These are phyloP conservation scores for Nakazawaea holstii DNA, from an alignment of 805 yeast genomes.

Conservation along the genomic window DNA sequence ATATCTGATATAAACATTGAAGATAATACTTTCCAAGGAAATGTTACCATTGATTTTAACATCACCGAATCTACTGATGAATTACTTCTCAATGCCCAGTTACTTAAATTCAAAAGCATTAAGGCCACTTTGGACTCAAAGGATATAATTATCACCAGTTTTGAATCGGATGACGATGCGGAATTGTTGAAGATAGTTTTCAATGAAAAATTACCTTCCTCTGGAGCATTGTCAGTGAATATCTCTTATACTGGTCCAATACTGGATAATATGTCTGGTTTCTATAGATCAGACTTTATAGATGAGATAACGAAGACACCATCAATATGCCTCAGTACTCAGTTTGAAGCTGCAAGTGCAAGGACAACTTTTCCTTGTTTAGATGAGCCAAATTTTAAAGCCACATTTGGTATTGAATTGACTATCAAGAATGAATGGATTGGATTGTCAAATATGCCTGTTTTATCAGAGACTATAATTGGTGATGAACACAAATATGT, in stretches of 20 bases:
- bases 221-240: slow-evolving; percentile 22
- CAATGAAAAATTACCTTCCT: slow-evolving; percentile 28
- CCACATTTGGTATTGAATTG: slow-evolving; percentile 45
- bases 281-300: slow-evolving; percentile 41
- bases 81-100: slow-evolving; percentile 45
- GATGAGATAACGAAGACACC: slow-evolving; percentile 27
- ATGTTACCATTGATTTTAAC: slow-evolving; percentile 40
- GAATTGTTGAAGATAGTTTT: slow-evolving; percentile 65
- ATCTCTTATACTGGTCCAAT: slow-evolving; percentile 37
- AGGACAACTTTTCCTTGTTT: slow-evolving; percentile 54
- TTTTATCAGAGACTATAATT: slow-evolving; percentile 15
- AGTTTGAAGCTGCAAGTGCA: slow-evolving; percentile 56
- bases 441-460: slow-evolving; percentile 43
- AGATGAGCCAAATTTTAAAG: slow-evolving; percentile 53
- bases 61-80: slow-evolving; percentile 36
- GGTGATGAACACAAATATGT: slow-evolving; percentile 23
- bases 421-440: slow-evolving; percentile 27
- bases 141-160: slow-evolving; percentile 18
- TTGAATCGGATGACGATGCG: slow-evolving; percentile 38
- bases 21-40: slow-evolving; percentile 41
- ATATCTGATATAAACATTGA: slow-evolving; percentile 51
- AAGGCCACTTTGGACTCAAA: slow-evolving; percentile 16
- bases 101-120: slow-evolving; percentile 27
- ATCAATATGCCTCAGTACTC: slow-evolving; percentile 43
- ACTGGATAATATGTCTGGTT: slow-evolving; percentile 53